Conservation (phyloP, 2,329 filamentous ascomycete genomes). For the Penicillium sclerotiorum region DNA sequence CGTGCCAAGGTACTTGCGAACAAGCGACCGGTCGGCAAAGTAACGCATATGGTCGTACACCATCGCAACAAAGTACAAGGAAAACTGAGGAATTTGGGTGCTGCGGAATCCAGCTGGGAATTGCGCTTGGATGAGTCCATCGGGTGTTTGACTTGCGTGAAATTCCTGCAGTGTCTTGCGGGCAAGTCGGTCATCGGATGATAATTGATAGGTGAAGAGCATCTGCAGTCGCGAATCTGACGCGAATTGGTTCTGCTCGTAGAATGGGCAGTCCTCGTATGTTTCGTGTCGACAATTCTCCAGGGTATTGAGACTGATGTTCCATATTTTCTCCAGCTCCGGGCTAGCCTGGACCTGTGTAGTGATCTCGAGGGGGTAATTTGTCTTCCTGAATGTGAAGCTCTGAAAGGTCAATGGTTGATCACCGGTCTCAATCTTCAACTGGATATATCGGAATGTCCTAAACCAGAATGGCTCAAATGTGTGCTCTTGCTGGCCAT, state of each 20-base stretch:
- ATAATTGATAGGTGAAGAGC: slow-evolving; percentile 31
- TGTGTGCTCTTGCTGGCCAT: slow-evolving; percentile 8
- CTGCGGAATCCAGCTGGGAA: slow-evolving; percentile 21
- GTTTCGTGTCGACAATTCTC: slow-evolving; percentile 32
- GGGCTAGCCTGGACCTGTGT: slow-evolving; percentile 8
- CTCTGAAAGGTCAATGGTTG: slow-evolving; percentile 7
- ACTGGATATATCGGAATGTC: slow-evolving; percentile 17
- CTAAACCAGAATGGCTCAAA: slow-evolving; percentile 20
- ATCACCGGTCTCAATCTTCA: slow-evolving; percentile 2
- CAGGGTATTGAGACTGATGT: slow-evolving; percentile 27
- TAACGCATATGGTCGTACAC: slow-evolving; percentile 29
- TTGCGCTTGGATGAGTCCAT: slow-evolving; percentile 27
- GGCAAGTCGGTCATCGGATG: slow-evolving; percentile 27
- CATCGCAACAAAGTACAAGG: slow-evolving; percentile 30
- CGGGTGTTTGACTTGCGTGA: slow-evolving; percentile 23
- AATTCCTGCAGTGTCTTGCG: slow-evolving; percentile 28
- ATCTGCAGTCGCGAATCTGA: slow-evolving; percentile 28
- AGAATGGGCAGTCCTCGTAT: slow-evolving; percentile 34
- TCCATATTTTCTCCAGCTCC: slow-evolving; percentile 25
- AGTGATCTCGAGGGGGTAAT: slow-evolving; percentile 16
- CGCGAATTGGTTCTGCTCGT: slow-evolving; percentile 32
- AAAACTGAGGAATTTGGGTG: slow-evolving; percentile 31
- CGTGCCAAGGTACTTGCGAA: slow-evolving; percentile 10
- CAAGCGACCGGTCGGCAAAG: slow-evolving; percentile 21
- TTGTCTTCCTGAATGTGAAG: slow-evolving; percentile 11